These are phyloP conservation scores for Calonectria leucothoes DNA, from an alignment of 2,329 filamentous ascomycete species.

Conservation along the genomic window DNA sequence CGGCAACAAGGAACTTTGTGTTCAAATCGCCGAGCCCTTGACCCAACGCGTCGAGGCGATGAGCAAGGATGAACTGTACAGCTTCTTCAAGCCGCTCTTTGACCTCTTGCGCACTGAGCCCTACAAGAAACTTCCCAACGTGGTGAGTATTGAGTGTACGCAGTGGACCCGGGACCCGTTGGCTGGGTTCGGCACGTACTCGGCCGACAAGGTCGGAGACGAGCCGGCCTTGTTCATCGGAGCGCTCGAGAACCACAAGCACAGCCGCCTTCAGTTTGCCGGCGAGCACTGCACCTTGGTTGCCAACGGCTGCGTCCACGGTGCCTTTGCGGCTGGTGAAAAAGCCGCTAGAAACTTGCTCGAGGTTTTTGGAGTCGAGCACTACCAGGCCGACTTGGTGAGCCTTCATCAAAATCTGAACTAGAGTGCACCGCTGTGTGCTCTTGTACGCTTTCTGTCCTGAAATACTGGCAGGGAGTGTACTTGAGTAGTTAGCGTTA, in stretches of 20 bases:
- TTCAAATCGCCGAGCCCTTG: conserved; percentile 19
- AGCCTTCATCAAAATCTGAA: conserved; percentile 7
- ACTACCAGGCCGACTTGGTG: conserved; percentile 10
- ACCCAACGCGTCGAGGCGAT: conserved; percentile 19
- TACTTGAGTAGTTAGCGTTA: not conserved
- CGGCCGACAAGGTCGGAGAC: conserved; percentile 22
- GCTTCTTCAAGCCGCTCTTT: conserved; percentile 22
- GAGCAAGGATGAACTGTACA: conserved; percentile 7
- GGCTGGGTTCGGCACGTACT: conserved; percentile 22
- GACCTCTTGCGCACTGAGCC: conserved; percentile 18
- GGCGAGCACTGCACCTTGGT: conserved; percentile 20
- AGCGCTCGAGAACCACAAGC: conserved; percentile 10
- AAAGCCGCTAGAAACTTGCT: conserved; percentile 17
- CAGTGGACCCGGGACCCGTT: conserved; percentile 19
- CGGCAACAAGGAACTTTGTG: conserved; percentile 16
- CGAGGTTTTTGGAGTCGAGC: conserved; percentile 6
- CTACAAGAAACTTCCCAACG: conserved; percentile 20
- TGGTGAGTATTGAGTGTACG: conserved; percentile 15
- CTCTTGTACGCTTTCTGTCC: not conserved
- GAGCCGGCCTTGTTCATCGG: conserved; percentile 12
- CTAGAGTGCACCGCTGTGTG: not conserved
- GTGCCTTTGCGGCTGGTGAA: conserved; percentile 19
- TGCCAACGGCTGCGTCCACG: conserved; percentile 19
- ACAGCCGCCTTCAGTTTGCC: conserved; percentile 18
- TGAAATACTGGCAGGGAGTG: not conserved